Evolutionary conservation across 495 filamentous ascomycete species (phyloP), one percentile per base, ranked within the genome.

Genomic region (Talaromyces ruber): DNA sequence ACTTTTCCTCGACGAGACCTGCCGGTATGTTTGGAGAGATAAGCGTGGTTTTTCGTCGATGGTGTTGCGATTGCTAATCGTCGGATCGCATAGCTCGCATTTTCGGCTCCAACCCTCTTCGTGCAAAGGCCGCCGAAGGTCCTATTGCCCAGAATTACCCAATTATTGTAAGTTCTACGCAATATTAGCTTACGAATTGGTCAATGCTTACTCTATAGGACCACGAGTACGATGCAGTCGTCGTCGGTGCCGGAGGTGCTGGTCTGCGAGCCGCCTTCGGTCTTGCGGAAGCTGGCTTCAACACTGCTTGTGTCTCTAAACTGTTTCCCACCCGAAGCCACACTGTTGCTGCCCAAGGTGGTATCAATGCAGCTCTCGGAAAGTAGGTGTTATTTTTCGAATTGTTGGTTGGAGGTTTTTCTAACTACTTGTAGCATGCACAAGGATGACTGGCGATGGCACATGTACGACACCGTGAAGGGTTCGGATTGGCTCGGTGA

Each of bases 381-480:
- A 98, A 98, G 78, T 82, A 76, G 39, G 79, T 75, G 63, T 12
- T 37, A 18, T 39, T 50, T 55, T 7, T 63, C 57, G 16, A 30
- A 4, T 29, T 53, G 28, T 37, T 28, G 21, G 43, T 54, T 47
- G 63, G 32, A 22, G 29, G 52, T 43, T 26, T 26, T 45, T 2
- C 54, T 57, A 37, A 24, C 14, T 24, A 22, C 12, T 24, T 67
- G 63, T 66, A 86, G 82, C 74, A 90, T 90, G 86, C 86, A 88
- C 74, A 76, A 85, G 72, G 93, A 98, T 74, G 93, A 98, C 81
- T 98, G 93, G 93, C 87, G 93, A 76, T 97, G 93, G 93, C 93
- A 98, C 81, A 97, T 97, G 93, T 98, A 97, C 82, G 93, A 98
- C 77, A 98, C 93, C 53, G 93, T 98, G 64, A 98, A 98, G 81